Evolutionary conservation across 441 rosid species (phyloP).

Genomic region (Erysimum pusillum): DNA sequence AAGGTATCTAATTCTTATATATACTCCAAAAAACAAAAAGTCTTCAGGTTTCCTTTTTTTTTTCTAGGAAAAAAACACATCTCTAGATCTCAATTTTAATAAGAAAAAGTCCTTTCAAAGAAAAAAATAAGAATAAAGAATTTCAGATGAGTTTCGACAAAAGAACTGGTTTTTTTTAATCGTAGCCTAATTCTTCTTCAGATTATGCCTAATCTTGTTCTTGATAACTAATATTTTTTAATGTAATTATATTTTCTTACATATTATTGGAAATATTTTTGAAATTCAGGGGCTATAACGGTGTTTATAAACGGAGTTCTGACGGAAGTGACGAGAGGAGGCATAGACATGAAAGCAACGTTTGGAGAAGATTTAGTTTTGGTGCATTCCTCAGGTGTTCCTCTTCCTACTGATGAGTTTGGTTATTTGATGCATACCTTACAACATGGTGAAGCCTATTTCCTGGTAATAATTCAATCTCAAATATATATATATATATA

Average conservation of each 20-base stretch:
- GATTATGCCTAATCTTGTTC: not conserved
- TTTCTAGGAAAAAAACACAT: not conserved
- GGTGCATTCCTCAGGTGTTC: slow-evolving; percentile 82
- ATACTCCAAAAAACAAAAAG: not conserved
- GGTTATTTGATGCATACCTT: slow-evolving; percentile 80
- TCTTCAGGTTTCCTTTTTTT: too few relatives aligned
- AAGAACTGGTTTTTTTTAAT: slow-evolving; percentile 15
- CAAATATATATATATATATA: too few relatives aligned
- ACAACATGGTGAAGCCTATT: slow-evolving; percentile 94
- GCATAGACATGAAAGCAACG: slow-evolving; percentile 74
- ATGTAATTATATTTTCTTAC: slow-evolving; percentile 5
- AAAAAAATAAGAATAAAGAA: not conserved
- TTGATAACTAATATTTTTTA: not conserved
- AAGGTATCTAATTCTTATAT: not conserved
- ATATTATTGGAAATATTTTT: not conserved
- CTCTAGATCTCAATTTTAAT: slow-evolving; percentile 16
- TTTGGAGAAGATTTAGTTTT: slow-evolving; percentile 77
- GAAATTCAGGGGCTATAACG: slow-evolving; percentile 65
- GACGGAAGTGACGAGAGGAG: slow-evolving; percentile 85
- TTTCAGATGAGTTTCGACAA: slow-evolving; percentile 10
- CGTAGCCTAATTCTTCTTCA: slow-evolving; percentile 14
- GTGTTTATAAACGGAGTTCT: slow-evolving; percentile 87
- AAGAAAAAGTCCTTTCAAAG: not conserved
- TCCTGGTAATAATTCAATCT: slow-evolving; percentile 64
- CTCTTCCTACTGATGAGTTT: slow-evolving; percentile 76